Base-by-base conservation (phyloP, 2,329 filamentous ascomycete genomes). In the Botrytis tulipae region DNA sequence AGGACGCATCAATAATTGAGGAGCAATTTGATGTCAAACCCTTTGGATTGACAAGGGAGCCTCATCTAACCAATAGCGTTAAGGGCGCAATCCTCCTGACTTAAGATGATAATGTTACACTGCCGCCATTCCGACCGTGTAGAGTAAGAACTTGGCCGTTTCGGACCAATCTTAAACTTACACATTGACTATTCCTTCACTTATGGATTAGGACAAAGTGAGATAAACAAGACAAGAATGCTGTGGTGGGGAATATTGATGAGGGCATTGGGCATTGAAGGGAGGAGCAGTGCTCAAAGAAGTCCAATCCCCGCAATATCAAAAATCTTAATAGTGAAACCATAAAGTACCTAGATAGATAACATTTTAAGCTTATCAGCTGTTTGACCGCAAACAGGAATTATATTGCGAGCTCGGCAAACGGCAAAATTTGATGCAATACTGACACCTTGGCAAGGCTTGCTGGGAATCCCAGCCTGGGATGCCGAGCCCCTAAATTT, bases 21-120 rank as follows among this genome's bases (percentile, higher is more conserved):
- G 32, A 51, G 32, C 9, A 48, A 46, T 46, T 12, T 46, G 10
- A 37, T 67, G 32, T 68, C 65, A 54, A 10, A 54, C 3, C 9
- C 14, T 29, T 54, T 25, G n/a, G 18, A 35, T 29, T 32, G 40
- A 42, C 32, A n/a, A 29, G 57, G 57, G 42, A 71, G 29, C 32
- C 32, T 20, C 16, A n/a, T n/a, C 69, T 63, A 40, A 18, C 57
- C 57, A 71, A 29, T 71, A 18, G 69, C 57, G 29, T 63, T 37
- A 48, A 62, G 42, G 29, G 25, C 57, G 42, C 59, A 71, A 63
- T 51, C 42, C 42, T 54, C 18, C 37, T 5, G n/a, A 71, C 44
- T 42, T 18, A 71, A 63, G 6, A 42, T 25, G 10, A 35, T 29
- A 16, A 6, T 40, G 67, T 48, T 46, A 29, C 32, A 62, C 51